Conservation (phyloP, 257 asterid genomes). For the Solanum pinnatisectum region DNA sequence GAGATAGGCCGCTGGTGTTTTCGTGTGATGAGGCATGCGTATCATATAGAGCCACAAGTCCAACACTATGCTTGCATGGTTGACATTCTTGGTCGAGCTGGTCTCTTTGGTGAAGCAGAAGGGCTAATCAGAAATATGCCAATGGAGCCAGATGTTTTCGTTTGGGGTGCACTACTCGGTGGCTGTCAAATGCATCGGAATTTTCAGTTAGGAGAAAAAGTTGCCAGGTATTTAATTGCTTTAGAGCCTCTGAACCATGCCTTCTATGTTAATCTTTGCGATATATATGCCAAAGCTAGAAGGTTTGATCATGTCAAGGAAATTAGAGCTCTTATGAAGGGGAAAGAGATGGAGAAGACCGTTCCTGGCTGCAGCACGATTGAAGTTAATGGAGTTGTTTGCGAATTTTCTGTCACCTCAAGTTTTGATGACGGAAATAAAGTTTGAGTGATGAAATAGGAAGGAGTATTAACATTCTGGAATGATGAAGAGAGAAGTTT, state of each 20-base stretch:
- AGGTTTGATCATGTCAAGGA: constrained; percentile 44
- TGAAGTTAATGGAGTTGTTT: constrained; percentile 53
- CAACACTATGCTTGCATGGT: constrained; percentile 78
- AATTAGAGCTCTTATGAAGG: constrained; percentile 46
- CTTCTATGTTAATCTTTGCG: constrained; percentile 54
- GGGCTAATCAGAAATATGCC: constrained; percentile 50
- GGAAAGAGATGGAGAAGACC: constrained; percentile 32
- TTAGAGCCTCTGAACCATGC: constrained; percentile 66
- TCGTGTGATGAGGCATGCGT: constrained; percentile 29
- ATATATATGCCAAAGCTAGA: constrained; percentile 59
- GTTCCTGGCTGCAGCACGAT: constrained; percentile 65
- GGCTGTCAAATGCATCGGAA: constrained; percentile 70
- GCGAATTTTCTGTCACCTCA: constrained; percentile 50
- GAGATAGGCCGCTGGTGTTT: constrained; percentile 53
- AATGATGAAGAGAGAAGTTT: background rate
- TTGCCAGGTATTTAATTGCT: constrained; percentile 41
- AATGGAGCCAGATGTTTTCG: constrained; percentile 59
- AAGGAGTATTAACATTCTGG: constrained; percentile 8
- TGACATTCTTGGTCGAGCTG: constrained; percentile 63
- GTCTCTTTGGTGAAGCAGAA: constrained; percentile 61
- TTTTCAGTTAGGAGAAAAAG: constrained; percentile 49
- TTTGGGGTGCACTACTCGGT: constrained; percentile 83
- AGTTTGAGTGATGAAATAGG: constrained; percentile 37
- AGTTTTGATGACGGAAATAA: constrained; percentile 27
- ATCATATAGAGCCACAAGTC: constrained; percentile 37